Conservation (phyloP, 2,329 filamentous ascomycete species). For the Monilinia fructicola region DNA sequence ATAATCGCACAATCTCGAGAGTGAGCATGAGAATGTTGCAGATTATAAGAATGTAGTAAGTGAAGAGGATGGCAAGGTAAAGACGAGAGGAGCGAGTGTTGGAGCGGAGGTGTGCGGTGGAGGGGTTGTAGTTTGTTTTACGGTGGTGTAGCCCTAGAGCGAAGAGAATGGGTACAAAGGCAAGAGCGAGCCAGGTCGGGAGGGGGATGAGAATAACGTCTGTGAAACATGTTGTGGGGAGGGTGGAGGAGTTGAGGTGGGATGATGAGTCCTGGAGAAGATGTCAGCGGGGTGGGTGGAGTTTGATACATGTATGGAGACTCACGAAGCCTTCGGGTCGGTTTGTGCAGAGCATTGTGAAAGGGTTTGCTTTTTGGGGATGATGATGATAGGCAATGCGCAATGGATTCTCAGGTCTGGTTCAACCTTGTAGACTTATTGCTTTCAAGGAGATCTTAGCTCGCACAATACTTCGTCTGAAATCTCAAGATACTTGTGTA, state of each 20-base stretch:
- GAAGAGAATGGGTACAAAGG: constrained; percentile 35
- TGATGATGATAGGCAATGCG: background rate
- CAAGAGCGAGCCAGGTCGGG: constrained; percentile 40
- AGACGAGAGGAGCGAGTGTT: constrained; percentile 22
- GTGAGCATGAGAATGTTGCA: constrained; percentile 40
- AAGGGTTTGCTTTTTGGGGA: background rate
- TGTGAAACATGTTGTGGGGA: constrained; percentile 43
- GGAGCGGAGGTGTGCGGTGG: constrained; percentile 31
- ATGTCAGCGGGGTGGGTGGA: background rate
- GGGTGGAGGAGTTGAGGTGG: constrained; percentile 38
- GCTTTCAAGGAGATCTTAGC: background rate
- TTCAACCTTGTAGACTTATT: background rate
- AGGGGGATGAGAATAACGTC: constrained; percentile 43
- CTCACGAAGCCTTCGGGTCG: constrained; percentile 41
- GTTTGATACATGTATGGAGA: constrained; percentile 5
- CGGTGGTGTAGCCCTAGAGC: constrained; percentile 29
- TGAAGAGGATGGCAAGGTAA: constrained; percentile 26
- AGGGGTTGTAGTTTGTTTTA: constrained; percentile 31
- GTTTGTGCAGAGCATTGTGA: constrained; percentile 36
- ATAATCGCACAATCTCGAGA: constrained; percentile 41
- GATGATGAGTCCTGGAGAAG: constrained; percentile 39
- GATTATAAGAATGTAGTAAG: constrained; percentile 41
- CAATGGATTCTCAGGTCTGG: background rate
- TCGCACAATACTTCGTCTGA: background rate
- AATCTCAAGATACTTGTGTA: constrained; percentile 1